phyloP scores from a whole-genome alignment of 73 alveolate genomes.

The Paramecium octaurelia region DNA sequence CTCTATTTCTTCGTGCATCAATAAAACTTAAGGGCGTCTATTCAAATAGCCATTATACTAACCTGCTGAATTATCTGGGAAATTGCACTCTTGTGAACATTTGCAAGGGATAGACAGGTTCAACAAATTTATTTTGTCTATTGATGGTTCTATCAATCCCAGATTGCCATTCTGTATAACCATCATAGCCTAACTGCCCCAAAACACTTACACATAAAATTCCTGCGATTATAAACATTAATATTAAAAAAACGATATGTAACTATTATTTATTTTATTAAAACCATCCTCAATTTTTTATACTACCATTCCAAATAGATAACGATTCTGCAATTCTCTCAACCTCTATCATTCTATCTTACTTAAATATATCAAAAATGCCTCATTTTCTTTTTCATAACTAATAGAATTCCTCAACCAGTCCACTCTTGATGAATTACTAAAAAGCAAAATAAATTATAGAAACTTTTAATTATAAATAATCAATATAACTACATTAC shows the following conservation, averaged over 20 bases:
- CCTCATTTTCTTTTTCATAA: background rate
- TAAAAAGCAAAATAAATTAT: too few species aligned
- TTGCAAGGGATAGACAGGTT: background rate
- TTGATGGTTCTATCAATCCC: slow-evolving; percentile 26
- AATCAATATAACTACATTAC: too few species aligned
- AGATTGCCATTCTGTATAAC: slow-evolving; percentile 23
- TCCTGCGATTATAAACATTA: background rate
- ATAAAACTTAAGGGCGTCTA: slow-evolving; percentile 33
- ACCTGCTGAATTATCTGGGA: slow-evolving; percentile 14
- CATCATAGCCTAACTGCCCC: background rate
- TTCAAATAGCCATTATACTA: background rate
- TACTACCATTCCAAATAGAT: background rate
- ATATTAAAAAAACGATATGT: background rate
- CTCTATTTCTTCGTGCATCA: slow-evolving; percentile 47
- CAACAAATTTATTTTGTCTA: background rate
- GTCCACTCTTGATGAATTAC: background rate
- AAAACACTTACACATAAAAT: background rate
- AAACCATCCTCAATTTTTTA: background rate
- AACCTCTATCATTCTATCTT: background rate
- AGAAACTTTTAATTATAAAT: too few species aligned
- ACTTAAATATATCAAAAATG: background rate
- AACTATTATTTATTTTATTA: background rate
- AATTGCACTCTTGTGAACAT: background rate
- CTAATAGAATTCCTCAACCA: background rate
- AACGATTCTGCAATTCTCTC: too few species aligned